phyloP scores from a whole-genome alignment of 805 yeast species.

The Hanseniaspora meyeri region DNA sequence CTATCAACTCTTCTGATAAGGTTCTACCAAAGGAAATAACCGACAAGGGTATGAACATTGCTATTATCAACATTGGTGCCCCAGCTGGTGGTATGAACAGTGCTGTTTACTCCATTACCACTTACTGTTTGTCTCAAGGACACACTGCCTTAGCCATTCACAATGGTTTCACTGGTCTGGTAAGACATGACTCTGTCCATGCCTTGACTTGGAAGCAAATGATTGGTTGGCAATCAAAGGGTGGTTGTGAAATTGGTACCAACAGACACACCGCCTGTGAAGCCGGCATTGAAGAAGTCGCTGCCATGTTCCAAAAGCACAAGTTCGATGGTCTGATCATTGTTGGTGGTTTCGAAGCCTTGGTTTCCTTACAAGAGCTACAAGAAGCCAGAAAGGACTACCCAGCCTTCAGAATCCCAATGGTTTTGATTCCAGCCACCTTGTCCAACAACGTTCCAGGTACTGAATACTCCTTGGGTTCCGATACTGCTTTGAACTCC shows the following conservation, averaged over 20 bases:
- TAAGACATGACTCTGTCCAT: conserved; percentile 48
- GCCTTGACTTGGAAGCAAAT: conserved; percentile 56
- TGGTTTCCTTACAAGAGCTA: conserved; percentile 56
- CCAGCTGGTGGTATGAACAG: conserved; percentile 70
- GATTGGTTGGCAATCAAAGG: conserved; percentile 59
- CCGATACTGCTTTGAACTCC: conserved; percentile 89
- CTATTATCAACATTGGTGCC: conserved; percentile 67
- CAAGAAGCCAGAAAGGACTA: conserved; percentile 46
- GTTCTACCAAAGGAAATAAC: conserved; percentile 42
- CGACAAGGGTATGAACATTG: conserved; percentile 49
- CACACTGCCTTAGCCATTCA: conserved; percentile 60
- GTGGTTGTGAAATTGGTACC: conserved; percentile 77
- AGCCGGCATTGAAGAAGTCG: conserved; percentile 55
- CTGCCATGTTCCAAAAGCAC: conserved; percentile 58
- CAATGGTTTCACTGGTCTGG: conserved; percentile 64
- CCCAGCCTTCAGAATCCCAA: conserved; percentile 83
- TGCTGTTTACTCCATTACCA: conserved; percentile 63
- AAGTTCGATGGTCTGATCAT: conserved; percentile 57
- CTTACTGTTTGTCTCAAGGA: conserved; percentile 63
- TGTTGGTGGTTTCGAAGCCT: conserved; percentile 76
- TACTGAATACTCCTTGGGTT: conserved; percentile 87
- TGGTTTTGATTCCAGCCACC: conserved; percentile 88
- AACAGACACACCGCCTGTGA: conserved; percentile 58
- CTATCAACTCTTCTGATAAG: conserved; percentile 57
- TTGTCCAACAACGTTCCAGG: conserved; percentile 99